Evolutionary conservation across 2,329 filamentous ascomycete species (phyloP).

Genomic region (Stachybotrys chartarum): DNA sequence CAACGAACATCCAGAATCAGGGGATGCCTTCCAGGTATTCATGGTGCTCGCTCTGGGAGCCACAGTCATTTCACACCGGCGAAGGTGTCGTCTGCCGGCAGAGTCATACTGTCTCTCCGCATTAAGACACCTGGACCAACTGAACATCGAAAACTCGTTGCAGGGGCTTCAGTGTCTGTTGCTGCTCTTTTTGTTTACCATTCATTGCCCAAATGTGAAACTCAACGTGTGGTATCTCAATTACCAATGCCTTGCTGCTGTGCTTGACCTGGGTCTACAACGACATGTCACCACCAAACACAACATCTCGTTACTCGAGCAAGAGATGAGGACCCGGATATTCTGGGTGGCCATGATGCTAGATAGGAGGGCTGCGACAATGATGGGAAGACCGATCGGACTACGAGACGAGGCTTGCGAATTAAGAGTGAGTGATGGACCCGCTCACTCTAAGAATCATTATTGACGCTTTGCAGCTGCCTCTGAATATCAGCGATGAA

Average conservation of each 20-base stretch:
- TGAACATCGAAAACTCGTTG: conserved; percentile 40
- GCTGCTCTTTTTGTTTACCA: conserved; percentile 38
- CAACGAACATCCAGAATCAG: conserved; percentile 16
- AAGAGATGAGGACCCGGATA: conserved; percentile 46
- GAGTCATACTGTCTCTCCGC: conserved; percentile 43
- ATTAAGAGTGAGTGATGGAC: conserved; percentile 28
- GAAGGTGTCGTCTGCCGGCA: conserved; percentile 34
- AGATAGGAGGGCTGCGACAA: conserved; percentile 44
- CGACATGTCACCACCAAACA: conserved; percentile 35
- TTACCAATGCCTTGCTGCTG: conserved; percentile 44
- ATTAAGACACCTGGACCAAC: conserved; percentile 34
- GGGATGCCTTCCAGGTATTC: conserved; percentile 37
- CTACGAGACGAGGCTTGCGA: conserved; percentile 49
- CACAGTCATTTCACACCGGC: conserved; percentile 33
- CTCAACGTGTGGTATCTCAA: conserved; percentile 48
- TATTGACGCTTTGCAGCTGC: not conserved
- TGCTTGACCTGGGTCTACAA: conserved; percentile 45
- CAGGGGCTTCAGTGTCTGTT: conserved; percentile 42
- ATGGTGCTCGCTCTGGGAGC: conserved; percentile 47
- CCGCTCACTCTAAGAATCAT: not conserved
- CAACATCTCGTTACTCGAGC: conserved; percentile 37
- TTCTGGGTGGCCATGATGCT: conserved; percentile 48
- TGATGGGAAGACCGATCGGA: conserved; percentile 49
- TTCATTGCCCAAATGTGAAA: conserved; percentile 40
- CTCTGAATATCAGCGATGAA: conserved; percentile 3